Conservation (phyloP, 176 grass and related monocot species). For the Hsuehochloa calcarea region DNA sequence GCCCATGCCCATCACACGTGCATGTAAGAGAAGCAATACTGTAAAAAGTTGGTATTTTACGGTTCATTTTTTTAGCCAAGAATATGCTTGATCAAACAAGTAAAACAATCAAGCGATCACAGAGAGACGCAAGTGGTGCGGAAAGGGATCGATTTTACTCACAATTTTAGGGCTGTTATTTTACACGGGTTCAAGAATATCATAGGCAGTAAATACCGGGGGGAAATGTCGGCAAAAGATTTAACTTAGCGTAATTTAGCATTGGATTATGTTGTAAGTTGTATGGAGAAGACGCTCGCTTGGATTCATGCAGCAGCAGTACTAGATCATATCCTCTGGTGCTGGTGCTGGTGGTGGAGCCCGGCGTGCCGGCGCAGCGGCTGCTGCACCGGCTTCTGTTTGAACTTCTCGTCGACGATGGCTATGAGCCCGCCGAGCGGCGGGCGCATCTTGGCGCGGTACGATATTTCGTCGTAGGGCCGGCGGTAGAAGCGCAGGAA, state of each 20-base stretch:
- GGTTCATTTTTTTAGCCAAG: slow-evolving; percentile 5
- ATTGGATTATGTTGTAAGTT: slow-evolving; percentile 54
- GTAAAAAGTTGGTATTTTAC: background rate
- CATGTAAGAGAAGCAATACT: background rate
- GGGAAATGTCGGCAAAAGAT: slow-evolving; percentile 40
- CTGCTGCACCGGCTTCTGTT: slow-evolving; percentile 36
- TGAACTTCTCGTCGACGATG: slow-evolving; percentile 72
- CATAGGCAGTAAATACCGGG: slow-evolving; percentile 33
- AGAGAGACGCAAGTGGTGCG: slow-evolving; percentile 12
- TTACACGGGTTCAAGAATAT: slow-evolving; percentile 52
- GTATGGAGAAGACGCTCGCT: slow-evolving; percentile 48
- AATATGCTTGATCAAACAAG: background rate
- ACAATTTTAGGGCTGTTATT: slow-evolving; percentile 56
- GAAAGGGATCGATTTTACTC: slow-evolving; percentile 53
- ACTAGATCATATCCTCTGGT: slow-evolving; percentile 46
- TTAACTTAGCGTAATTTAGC: slow-evolving; percentile 46
- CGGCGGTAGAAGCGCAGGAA: slow-evolving; percentile 89
- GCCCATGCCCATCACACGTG: background rate
- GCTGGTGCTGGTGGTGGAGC: slow-evolving; percentile 4
- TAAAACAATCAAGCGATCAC: background rate
- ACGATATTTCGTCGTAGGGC: slow-evolving; percentile 91
- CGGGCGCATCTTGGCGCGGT: slow-evolving; percentile 87
- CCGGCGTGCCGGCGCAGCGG: slow-evolving; percentile 36
- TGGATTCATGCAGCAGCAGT: slow-evolving; percentile 5
- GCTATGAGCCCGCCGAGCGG: slow-evolving; percentile 90